Base-by-base conservation (phyloP, 1,284 basidiomycete genomes). In the Ganoderma sp. region DNA sequence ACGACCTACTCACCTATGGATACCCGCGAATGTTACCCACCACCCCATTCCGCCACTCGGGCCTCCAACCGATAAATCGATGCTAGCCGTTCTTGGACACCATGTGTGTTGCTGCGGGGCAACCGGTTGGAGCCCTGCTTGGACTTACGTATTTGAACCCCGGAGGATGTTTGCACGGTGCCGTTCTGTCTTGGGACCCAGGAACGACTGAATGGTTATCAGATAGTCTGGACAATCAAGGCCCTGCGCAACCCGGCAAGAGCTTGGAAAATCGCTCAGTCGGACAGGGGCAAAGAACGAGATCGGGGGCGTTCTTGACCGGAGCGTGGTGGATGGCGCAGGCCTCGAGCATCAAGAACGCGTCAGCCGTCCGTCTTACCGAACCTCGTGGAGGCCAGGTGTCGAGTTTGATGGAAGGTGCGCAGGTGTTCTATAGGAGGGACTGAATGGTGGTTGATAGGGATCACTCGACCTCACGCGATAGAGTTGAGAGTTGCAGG, bases 401-500 rank as follows among this genome's bases (percentile, higher is more conserved):
- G 25, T 56, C 52, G 19, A 17, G 34, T 34, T 56, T 56, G 54
- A 56, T 56, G 28, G 54, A 34, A 34, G 32, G 54, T 34, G 54
- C 28, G 17, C 22, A 9, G 54, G 19, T 34, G 28, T 56, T 34
- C 52, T 28, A 56, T 56, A 34, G 32, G 54, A 9, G 19, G 37
- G 19, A 14, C 32, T 56, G 54, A 19, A 34, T 56, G 2, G 25
- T 28, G 7, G 28, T 19, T 19, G 54, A 56, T 34, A 4, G 28
- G 22, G 59, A 61, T 61, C 59, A 45, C 45, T 43, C 28, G 9
- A 19, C 28, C 45, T 48, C 42, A 22, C 25, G 60, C 59, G 48
- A 61, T 61, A 61, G 60, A 61, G 42, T 61, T 61, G 22, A 61
- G 60, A 61, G 42, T 61, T 61, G 22, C 42, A 8, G n/a, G 48